Evolutionary conservation across 139 green algal genomes (phyloP).

Genomic region (Chlamydomonas schloesseri): DNA sequence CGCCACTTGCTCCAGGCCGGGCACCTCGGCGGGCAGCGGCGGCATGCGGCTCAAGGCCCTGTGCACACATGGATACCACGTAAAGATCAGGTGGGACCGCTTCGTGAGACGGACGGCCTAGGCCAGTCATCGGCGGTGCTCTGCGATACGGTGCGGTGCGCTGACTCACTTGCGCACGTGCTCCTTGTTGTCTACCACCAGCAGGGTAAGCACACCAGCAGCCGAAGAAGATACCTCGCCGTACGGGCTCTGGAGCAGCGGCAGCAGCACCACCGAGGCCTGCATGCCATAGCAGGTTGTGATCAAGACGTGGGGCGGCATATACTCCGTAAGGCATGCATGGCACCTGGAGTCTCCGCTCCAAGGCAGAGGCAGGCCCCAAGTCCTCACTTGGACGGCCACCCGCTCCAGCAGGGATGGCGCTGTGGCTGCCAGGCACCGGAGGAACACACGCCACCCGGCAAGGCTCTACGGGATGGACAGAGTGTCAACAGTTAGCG

Average conservation of each 20-base stretch:
- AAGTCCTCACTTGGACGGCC: conserved; percentile 65
- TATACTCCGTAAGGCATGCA: no score
- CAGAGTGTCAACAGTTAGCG: no score
- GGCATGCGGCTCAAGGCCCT: conserved; percentile 72
- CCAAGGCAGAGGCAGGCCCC: no score
- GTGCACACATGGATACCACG: conserved; percentile 37
- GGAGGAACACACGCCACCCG: conserved; percentile 52
- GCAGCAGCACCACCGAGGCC: conserved; percentile 80
- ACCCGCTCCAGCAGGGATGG: conserved; percentile 71
- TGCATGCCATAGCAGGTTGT: conserved; percentile 46
- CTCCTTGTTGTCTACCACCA: conserved; percentile 6
- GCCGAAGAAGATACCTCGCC: not conserved
- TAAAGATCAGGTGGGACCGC: no score
- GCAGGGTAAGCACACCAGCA: not conserved
- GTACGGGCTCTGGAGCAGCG: conserved; percentile 71
- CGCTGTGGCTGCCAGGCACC: conserved; percentile 42
- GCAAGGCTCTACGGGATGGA: conserved; percentile 60
- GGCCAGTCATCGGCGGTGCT: no score
- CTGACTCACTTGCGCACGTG: not conserved
- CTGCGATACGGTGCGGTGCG: no score
- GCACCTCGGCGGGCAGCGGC: conserved; percentile 55
- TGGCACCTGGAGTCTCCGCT: no score
- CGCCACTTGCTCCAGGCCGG: conserved; percentile 47
- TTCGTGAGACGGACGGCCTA: no score
- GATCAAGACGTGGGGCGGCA: not conserved